Evolutionary conservation across 2,329 filamentous ascomycete species (phyloP), one percentile per base, ranked within the genome.

Genomic region (Raffaelea albimanens): DNA sequence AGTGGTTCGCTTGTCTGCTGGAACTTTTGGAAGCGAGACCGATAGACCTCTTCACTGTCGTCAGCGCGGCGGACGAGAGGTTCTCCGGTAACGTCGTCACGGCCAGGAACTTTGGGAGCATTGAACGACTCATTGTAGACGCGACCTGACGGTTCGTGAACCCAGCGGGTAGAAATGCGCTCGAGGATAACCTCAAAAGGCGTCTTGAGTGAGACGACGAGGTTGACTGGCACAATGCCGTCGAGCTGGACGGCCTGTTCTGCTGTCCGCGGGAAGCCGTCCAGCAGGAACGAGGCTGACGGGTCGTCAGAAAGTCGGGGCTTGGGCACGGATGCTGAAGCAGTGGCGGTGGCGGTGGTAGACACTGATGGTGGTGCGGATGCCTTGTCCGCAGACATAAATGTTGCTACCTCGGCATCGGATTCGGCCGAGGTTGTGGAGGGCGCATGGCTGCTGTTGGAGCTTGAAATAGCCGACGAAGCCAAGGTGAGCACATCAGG

Each of bases 61-160:
- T 98, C 93, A 8, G 83, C 73, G 47, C 93, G 76, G 62, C 94
- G 85, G 5, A 85, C 83, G 52, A 98, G 73, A 20, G 76, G 71
- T 62, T 98, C 93, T 16, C 93, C 93, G 0, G 93, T 98, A 43
- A 96, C 61, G 63, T 98, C 93, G 65, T 98, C 93, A 55, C 74
- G 78, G 22, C 93, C 91, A 0, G 80, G 67, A 1, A 90, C 80
- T 55, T 83, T 84, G 1, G 93, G 93, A 8, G 85, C 76, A 61
- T 97, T 89, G 71, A 95, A 98, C 0, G 82, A 82, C 2, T 89
- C 94, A 64, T 98, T 98, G 72, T 98, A 98, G 16, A 96, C 85
- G 23, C 93, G 78, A 2, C 93, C 93, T 0, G 88, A 95, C 1
- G 88, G 82, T 58, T 86, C 85, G 66, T 98, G 93, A 38, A 96